A percentile compares a stretch with the other conserved stretches of the same genome.
Evolutionary conservation across 768 basidiomycete species (phyloP).

Genomic region (Chalciporus sphaerocephalus): DNA sequence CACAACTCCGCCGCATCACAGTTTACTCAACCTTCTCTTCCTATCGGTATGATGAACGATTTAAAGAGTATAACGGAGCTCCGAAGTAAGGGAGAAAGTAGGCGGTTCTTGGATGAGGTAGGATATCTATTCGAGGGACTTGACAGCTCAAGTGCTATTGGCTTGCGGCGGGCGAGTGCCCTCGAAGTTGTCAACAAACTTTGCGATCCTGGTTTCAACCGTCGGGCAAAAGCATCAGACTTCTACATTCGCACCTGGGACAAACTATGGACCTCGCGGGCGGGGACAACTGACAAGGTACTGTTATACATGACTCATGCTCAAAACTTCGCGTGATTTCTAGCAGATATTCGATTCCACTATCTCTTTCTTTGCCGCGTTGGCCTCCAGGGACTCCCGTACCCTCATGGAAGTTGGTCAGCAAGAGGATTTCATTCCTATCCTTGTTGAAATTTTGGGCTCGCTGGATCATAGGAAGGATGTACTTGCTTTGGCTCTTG

Average conservation of each 20-base stretch:
- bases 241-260: conserved; percentile 70
- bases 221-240: conserved; percentile 75
- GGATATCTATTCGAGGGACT: conserved; percentile 85
- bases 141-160: conserved; percentile 45
- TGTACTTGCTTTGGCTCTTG: conserved; percentile 43
- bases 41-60: conserved; percentile 64
- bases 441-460: conserved; percentile 42
- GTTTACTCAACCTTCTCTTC: conserved; percentile 40
- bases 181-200: conserved; percentile 73
- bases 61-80: conserved; percentile 78
- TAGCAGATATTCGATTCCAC: conserved; percentile 60
- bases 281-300: conserved; percentile 58
- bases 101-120: conserved; percentile 78
- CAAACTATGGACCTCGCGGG: conserved; percentile 53
- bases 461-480: conserved; percentile 38
- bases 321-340: background rate
- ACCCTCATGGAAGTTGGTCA: conserved; percentile 54
- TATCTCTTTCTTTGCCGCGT: conserved; percentile 55
- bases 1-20: conserved; percentile 27
- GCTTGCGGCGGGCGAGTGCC: conserved; percentile 68
- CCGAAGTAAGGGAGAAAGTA: conserved; percentile 72
- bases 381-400: conserved; percentile 56
- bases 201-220: conserved; percentile 68
- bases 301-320: conserved; percentile 18
- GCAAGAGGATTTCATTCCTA: conserved; percentile 34